Percentiles rank a stretch among this genome's conserved stretches.
phyloP scores from a whole-genome alignment of 2,329 filamentous ascomycete species.

The Akanthomyces dipterigenus region DNA sequence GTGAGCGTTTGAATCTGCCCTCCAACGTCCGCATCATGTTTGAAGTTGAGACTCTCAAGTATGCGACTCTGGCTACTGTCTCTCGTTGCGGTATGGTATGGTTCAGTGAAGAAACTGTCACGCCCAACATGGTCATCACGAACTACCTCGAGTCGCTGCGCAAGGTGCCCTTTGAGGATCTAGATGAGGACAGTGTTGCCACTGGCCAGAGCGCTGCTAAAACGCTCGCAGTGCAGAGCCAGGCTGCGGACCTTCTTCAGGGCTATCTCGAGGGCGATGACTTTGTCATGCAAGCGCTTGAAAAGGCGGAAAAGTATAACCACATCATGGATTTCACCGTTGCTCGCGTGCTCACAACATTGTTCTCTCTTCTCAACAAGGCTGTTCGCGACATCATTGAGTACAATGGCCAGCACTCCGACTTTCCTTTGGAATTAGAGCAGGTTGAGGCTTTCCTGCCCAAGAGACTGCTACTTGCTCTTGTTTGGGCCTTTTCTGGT shows the following conservation, averaged over 20 bases:
- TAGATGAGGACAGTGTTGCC: constrained; percentile 83
- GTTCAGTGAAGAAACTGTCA: constrained; percentile 98
- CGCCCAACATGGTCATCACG: constrained; percentile 81
- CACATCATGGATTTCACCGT: constrained; percentile 99
- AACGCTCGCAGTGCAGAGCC: constrained; percentile 68
- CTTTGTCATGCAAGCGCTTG: constrained; percentile 72
- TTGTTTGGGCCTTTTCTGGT: constrained; percentile 93
- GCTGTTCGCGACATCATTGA: constrained; percentile 86
- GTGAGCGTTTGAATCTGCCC: constrained; percentile 92
- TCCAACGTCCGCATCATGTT: constrained; percentile 99
- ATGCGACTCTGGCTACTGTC: constrained; percentile 96
- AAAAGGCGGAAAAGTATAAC: constrained; percentile 69
- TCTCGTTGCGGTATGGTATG: constrained; percentile 99
- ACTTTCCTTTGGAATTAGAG: constrained; percentile 86
- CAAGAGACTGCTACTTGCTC: constrained; percentile 86
- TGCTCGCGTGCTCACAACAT: constrained; percentile 80
- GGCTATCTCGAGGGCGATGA: constrained; percentile 69
- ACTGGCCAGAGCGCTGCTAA: constrained; percentile 71
- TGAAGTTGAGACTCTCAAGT: constrained; percentile 95
- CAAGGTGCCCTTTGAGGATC: constrained; percentile 81
- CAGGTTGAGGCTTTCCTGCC: constrained; percentile 84
- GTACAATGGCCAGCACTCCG: constrained; percentile 89
- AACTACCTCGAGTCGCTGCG: constrained; percentile 84
- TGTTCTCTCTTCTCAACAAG: constrained; percentile 96
- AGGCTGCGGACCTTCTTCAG: constrained; percentile 73